Evolutionary conservation across 805 yeast genomes (phyloP).

Genomic region (Pichia heedii): DNA sequence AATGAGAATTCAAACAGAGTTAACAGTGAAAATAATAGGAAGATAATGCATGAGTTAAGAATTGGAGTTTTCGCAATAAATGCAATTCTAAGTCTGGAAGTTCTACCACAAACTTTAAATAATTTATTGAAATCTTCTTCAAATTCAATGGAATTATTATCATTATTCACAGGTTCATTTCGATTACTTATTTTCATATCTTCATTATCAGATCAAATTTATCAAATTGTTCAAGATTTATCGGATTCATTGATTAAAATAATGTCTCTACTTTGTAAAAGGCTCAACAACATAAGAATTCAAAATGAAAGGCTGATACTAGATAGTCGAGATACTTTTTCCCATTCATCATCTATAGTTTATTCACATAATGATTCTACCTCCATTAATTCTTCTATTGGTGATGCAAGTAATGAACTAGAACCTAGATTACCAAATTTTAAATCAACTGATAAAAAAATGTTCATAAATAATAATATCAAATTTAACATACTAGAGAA

Average conservation of each 20-base stretch:
- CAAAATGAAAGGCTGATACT: not conserved
- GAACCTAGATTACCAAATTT: slow-evolving; percentile 4
- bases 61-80: slow-evolving; percentile 21
- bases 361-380: slow-evolving; percentile 1
- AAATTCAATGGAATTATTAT: slow-evolving; percentile 11
- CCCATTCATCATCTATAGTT: too few species aligned
- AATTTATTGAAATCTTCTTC: slow-evolving; percentile 13
- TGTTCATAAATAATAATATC: not conserved
- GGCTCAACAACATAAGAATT: not conserved
- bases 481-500: not conserved
- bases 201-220: slow-evolving; percentile 11
- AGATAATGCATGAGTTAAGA: slow-evolving; percentile 16
- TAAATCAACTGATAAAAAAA: not conserved
- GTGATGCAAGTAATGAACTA: slow-evolving; percentile 1
- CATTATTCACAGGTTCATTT: slow-evolving; percentile 20
- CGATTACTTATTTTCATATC: slow-evolving; percentile 18
- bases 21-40: not conserved
- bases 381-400: slow-evolving; percentile 2
- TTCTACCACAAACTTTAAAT: slow-evolving; percentile 10
- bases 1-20: not conserved
- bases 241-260: slow-evolving; percentile 13
- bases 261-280: not conserved
- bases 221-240: slow-evolving; percentile 14
- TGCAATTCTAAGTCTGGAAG: slow-evolving; percentile 15
- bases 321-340: not conserved